phyloP scores from a whole-genome alignment of 306 rosid species.

The Senna tora region DNA sequence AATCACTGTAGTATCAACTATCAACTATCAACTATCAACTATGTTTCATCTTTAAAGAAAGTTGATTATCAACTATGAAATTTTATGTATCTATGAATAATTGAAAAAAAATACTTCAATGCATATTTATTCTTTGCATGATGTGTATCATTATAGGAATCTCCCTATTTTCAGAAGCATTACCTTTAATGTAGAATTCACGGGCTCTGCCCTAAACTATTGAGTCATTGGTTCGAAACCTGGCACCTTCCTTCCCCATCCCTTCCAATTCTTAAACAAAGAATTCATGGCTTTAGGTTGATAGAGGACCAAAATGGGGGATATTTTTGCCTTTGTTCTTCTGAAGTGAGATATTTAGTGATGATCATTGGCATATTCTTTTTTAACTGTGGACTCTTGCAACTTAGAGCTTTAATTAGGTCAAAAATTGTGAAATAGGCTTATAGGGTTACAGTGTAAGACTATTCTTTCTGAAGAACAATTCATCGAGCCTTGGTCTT shows the following conservation, averaged over 20 bases:
- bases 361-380: not conserved
- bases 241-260: too few species aligned
- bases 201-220: too few species aligned
- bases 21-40: not conserved
- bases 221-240: too few species aligned
- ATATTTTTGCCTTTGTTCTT: not conserved
- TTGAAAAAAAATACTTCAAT: not conserved
- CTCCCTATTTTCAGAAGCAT: not conserved
- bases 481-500: not conserved
- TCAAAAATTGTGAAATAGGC: not conserved
- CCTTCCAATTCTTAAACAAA: too few species aligned
- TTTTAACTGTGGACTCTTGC: not conserved
- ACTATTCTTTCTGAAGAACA: not conserved
- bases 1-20: not conserved
- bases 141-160: not conserved
- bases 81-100: not conserved
- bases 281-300: not conserved
- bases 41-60: too few species aligned
- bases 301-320: not conserved
- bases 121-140: not conserved
- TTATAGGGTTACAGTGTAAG: not conserved
- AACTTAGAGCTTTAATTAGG: not conserved
- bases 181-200: not conserved
- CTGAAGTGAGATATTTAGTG: not conserved
- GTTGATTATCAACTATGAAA: not conserved